Evolutionary conservation across 108 stramenopile genomes (phyloP).

Genomic region (Schizochytrium sp.): DNA sequence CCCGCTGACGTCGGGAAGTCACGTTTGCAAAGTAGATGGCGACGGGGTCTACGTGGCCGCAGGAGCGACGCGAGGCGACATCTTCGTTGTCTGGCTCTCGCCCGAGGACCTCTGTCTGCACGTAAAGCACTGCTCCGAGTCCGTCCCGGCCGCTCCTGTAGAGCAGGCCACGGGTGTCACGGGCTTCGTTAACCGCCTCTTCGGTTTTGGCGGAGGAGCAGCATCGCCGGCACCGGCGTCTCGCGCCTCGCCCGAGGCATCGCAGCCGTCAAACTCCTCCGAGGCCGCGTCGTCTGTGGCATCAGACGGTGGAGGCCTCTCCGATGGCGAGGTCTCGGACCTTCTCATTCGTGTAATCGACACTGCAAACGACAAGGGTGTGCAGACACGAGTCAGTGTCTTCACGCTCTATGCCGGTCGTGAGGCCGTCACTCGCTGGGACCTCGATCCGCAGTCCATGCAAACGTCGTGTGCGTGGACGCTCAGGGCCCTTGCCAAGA

Average conservation of each 20-base stretch:
- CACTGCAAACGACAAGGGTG: background rate
- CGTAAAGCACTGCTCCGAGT: background rate
- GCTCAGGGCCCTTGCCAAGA: background rate
- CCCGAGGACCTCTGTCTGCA: background rate
- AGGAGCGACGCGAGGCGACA: background rate
- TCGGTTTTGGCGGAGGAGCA: background rate
- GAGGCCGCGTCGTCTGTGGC: background rate
- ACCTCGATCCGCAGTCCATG: background rate
- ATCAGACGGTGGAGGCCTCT: background rate
- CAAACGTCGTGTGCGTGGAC: background rate
- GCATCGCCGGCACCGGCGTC: background rate
- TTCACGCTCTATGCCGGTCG: background rate
- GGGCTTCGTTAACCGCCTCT: background rate
- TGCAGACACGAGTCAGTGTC: background rate
- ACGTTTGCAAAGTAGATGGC: background rate
- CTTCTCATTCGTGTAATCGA: background rate
- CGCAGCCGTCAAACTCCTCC: background rate
- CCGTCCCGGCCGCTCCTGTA: background rate
- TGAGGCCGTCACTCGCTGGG: background rate
- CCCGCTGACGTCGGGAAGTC: background rate
- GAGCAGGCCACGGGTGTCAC: background rate
- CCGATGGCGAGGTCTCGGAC: background rate
- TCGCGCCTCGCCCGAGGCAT: background rate
- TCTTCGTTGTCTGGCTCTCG: background rate
- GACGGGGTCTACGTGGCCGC: background rate